Conservation (phyloP, 331 rosid genomes). For the Rhamnella rubrinervis region DNA sequence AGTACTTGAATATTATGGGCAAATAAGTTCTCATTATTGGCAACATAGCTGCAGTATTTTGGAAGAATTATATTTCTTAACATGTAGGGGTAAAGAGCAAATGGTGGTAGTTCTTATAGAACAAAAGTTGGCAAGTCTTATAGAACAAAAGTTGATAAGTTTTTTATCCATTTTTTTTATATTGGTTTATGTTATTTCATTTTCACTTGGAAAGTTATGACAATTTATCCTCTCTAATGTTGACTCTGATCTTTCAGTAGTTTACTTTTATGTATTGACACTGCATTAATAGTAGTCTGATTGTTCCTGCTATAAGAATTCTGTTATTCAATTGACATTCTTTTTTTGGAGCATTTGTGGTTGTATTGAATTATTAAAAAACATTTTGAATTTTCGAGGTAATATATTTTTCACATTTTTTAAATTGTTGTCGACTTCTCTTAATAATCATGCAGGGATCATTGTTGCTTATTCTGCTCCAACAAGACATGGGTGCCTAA, state of each 20-base stretch:
- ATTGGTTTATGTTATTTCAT: too few relatives aligned
- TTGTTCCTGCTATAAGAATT: neutral
- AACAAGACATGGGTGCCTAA: slow-evolving; percentile 79
- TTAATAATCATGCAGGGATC: slow-evolving; percentile 58
- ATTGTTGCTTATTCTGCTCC: slow-evolving; percentile 81
- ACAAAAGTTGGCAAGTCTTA: too few relatives aligned
- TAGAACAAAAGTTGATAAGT: too few relatives aligned
- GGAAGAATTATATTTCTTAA: neutral
- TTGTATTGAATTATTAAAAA: slow-evolving; percentile 7
- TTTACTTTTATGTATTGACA: too few relatives aligned
- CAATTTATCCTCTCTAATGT: too few relatives aligned
- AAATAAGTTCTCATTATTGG: neutral
- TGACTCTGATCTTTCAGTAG: too few relatives aligned
- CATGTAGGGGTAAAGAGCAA: too few relatives aligned
- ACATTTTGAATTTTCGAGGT: neutral
- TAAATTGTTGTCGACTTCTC: slow-evolving; percentile 21
- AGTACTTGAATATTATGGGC: neutral
- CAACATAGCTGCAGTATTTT: neutral
- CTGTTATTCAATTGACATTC: slow-evolving; percentile 1
- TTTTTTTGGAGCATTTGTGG: neutral
- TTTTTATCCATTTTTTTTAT: too few relatives aligned
- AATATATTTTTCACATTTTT: slow-evolving; percentile 18
- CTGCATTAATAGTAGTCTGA: neutral
- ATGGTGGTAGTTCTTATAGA: too few relatives aligned
- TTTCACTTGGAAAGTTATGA: too few relatives aligned